Conservation (phyloP, 495 filamentous ascomycete species). For the Tirmania nivea region DNA sequence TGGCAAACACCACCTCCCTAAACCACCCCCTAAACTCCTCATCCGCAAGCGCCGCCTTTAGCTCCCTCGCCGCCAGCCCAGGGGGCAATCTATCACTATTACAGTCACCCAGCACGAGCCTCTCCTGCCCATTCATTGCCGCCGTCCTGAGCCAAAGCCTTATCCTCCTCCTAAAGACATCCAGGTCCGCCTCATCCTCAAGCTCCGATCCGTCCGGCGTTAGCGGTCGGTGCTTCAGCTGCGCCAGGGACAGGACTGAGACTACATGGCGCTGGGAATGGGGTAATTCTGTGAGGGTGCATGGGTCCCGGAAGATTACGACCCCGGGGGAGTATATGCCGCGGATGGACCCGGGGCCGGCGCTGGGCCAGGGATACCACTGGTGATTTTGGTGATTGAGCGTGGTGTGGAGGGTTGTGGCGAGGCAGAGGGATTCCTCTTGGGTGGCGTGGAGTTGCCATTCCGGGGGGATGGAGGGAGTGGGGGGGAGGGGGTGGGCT, state of each 20-base stretch:
- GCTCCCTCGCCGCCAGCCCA: not conserved
- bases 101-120: not conserved
- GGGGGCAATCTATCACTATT: not conserved
- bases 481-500: not conserved
- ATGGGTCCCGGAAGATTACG: not conserved
- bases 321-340: not conserved
- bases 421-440: not conserved
- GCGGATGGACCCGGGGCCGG: not conserved
- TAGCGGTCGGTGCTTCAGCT: not conserved
- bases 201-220: not conserved
- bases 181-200: not conserved
- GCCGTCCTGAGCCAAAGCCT: not conserved
- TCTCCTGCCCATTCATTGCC: not conserved
- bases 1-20: not conserved
- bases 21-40: not conserved
- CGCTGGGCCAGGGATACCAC: not conserved
- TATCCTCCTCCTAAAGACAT: not conserved
- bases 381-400: not conserved
- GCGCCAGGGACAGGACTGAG: not conserved
- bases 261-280: not conserved
- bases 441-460: not conserved
- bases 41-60: not conserved
- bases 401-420: not conserved
- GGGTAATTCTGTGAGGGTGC: not conserved
- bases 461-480: not conserved